Evolutionary conservation across 345 rosid genomes (phyloP).

Genomic region (Camelina laxa): DNA sequence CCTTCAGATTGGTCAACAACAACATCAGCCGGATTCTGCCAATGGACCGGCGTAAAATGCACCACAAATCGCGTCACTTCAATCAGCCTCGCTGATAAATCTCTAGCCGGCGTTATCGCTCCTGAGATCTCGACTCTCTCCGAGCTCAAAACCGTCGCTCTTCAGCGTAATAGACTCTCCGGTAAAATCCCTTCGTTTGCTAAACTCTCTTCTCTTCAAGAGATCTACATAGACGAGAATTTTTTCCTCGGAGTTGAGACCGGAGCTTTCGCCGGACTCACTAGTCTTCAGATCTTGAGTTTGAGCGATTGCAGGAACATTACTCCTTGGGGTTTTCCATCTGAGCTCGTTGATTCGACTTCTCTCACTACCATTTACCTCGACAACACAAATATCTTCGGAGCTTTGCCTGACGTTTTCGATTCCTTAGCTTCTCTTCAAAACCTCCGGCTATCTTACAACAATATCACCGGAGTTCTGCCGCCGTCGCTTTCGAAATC

Average conservation of each 20-base stretch:
- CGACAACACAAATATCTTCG: slow-evolving; percentile 49
- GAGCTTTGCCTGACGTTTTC: slow-evolving; percentile 68
- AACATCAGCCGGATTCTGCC: slow-evolving; percentile 50
- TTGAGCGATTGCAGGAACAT: slow-evolving; percentile 47
- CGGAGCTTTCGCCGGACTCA: slow-evolving; percentile 67
- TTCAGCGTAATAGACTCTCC: slow-evolving; percentile 58
- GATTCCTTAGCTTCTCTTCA: slow-evolving; percentile 52
- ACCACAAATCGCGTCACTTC: slow-evolving; percentile 49
- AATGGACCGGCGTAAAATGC: slow-evolving; percentile 64
- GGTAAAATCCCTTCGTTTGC: slow-evolving; percentile 73
- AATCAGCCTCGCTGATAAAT: slow-evolving; percentile 47
- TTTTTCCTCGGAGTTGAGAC: slow-evolving; percentile 56
- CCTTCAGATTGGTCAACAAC: slow-evolving; percentile 66
- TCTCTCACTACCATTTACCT: slow-evolving; percentile 53
- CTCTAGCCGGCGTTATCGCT: slow-evolving; percentile 57
- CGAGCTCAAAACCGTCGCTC: slow-evolving; percentile 49
- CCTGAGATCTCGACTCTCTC: slow-evolving; percentile 61
- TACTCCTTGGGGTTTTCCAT: slow-evolving; percentile 64
- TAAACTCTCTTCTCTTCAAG: slow-evolving; percentile 52
- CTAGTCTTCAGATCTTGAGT: slow-evolving; percentile 54
- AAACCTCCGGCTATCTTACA: slow-evolving; percentile 65
- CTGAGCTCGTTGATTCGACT: slow-evolving; percentile 52
- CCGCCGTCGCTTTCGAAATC: slow-evolving; percentile 64
- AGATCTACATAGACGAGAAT: slow-evolving; percentile 54
- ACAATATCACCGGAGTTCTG: slow-evolving; percentile 68